Evolutionary conservation across 192 early-diverging fungal species (phyloP).

Genomic region (Entomortierella parvispora): DNA sequence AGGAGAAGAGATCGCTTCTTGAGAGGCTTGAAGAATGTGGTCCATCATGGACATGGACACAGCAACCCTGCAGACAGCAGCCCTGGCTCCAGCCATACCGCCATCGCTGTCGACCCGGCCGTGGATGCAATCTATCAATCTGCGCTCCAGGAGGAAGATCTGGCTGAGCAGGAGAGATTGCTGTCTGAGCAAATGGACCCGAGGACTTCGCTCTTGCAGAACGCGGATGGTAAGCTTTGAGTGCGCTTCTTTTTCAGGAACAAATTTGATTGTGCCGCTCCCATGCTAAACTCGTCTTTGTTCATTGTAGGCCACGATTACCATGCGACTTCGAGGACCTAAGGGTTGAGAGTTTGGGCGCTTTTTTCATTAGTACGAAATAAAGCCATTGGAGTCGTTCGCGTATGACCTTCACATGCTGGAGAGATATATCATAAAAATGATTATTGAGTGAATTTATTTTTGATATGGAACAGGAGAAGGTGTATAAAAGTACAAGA

Average conservation of each 20-base stretch:
- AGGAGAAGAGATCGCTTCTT: slow-evolving; percentile 26
- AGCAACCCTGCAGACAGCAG: not conserved
- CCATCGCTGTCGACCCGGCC: slow-evolving; percentile 5
- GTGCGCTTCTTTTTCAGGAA: slow-evolving; percentile 14
- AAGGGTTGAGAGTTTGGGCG: not conserved
- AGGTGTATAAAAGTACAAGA: slow-evolving; percentile 32
- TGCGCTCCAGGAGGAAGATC: slow-evolving; percentile 1
- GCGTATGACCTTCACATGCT: too few relatives aligned
- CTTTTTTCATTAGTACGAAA: too few relatives aligned
- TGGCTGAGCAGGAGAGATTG: not conserved
- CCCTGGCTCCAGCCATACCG: not conserved
- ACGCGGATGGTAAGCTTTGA: slow-evolving; percentile 35
- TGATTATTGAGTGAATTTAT: too few relatives aligned
- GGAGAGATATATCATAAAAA: too few relatives aligned
- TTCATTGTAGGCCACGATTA: not conserved
- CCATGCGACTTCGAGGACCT: not conserved
- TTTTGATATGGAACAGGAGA: too few relatives aligned
- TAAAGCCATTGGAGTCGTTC: too few relatives aligned
- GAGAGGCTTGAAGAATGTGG: slow-evolving; percentile 7
- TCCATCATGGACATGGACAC: not conserved
- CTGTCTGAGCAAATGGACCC: slow-evolving; percentile 2
- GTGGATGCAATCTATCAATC: slow-evolving; percentile 7
- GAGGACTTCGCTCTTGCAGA: slow-evolving; percentile 3
- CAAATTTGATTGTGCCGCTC: not conserved
- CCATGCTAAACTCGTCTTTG: not conserved